Conservation (phyloP, 2,329 filamentous ascomycete species). For the Neonectria neomacrospora region DNA sequence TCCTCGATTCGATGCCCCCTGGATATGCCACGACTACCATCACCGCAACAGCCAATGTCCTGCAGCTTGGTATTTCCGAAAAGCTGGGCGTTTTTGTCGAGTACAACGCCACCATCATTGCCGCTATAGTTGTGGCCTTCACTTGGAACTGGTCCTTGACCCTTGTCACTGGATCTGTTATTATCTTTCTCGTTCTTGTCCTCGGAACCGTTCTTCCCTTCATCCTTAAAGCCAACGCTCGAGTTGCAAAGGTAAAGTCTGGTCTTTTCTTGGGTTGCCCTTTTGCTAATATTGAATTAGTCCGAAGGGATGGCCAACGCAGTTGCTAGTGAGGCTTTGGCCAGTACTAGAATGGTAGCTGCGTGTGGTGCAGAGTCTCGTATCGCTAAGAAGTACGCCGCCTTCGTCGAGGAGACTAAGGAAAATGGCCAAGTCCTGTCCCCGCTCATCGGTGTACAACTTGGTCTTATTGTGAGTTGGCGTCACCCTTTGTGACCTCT, state of each 20-base stretch:
- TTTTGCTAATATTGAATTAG: slow-evolving; percentile 34
- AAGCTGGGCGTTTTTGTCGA: slow-evolving; percentile 70
- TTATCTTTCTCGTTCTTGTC: slow-evolving; percentile 65
- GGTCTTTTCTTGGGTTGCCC: too few relatives aligned
- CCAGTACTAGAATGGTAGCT: slow-evolving; percentile 69
- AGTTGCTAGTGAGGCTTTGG: slow-evolving; percentile 70
- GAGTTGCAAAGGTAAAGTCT: slow-evolving; percentile 52
- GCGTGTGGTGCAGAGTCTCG: slow-evolving; percentile 70
- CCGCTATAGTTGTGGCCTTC: slow-evolving; percentile 66
- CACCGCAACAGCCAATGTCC: slow-evolving; percentile 70
- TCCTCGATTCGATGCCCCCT: slow-evolving; percentile 73
- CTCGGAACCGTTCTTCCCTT: slow-evolving; percentile 63
- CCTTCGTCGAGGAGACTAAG: slow-evolving; percentile 66
- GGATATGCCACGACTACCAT: slow-evolving; percentile 72
- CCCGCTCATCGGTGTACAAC: slow-evolving; percentile 64
- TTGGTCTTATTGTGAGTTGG: slow-evolving; percentile 58
- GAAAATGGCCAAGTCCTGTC: slow-evolving; percentile 60
- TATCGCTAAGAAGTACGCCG: slow-evolving; percentile 63
- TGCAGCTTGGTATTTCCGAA: slow-evolving; percentile 74
- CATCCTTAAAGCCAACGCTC: slow-evolving; percentile 63
- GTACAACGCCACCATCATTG: slow-evolving; percentile 62
- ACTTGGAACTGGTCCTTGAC: slow-evolving; percentile 68
- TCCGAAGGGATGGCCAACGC: slow-evolving; percentile 68
- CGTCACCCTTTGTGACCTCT: not conserved
- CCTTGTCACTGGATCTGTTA: slow-evolving; percentile 66